Conservation (phyloP, 805 yeast species). For the Brettanomyces nanus region DNA sequence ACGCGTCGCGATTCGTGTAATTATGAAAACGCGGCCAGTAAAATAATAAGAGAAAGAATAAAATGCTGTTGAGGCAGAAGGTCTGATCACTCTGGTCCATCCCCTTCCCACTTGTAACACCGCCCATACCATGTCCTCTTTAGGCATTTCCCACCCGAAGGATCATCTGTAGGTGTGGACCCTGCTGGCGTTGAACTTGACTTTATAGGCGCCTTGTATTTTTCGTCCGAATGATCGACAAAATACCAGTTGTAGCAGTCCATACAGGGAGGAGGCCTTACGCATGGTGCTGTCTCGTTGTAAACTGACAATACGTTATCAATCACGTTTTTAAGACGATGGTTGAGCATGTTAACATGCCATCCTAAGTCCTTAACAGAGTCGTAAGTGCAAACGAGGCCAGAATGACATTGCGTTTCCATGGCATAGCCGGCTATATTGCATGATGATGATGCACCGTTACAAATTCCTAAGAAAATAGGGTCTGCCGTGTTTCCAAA, state of each 20-base stretch:
- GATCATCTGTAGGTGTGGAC: conserved; percentile 5
- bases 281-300: conserved; percentile 71
- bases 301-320: conserved; percentile 67
- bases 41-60: too few relatives aligned
- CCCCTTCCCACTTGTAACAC: conserved; percentile 29
- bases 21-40: too few relatives aligned
- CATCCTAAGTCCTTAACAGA: conserved; percentile 85
- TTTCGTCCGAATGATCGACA: conserved; percentile 38
- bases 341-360: conserved; percentile 82
- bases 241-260: conserved; percentile 90
- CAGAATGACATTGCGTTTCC: conserved; percentile 95
- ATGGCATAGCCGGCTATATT: conserved; percentile 92
- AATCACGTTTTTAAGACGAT: conserved; percentile 83
- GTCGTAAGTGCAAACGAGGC: conserved; percentile 80
- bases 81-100: too few relatives aligned
- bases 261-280: conserved; percentile 70
- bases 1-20: too few relatives aligned
- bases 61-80: too few relatives aligned
- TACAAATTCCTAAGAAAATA: conserved; percentile 91
- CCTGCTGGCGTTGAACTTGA: conserved; percentile 11
- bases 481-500: conserved; percentile 97
- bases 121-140: conserved; percentile 60
- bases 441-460: conserved; percentile 86
- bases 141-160: conserved; percentile 38
- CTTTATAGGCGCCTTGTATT: conserved; percentile 24